phyloP scores from a whole-genome alignment of 176 grass and related monocot species.

The Dactylis glomerata region DNA sequence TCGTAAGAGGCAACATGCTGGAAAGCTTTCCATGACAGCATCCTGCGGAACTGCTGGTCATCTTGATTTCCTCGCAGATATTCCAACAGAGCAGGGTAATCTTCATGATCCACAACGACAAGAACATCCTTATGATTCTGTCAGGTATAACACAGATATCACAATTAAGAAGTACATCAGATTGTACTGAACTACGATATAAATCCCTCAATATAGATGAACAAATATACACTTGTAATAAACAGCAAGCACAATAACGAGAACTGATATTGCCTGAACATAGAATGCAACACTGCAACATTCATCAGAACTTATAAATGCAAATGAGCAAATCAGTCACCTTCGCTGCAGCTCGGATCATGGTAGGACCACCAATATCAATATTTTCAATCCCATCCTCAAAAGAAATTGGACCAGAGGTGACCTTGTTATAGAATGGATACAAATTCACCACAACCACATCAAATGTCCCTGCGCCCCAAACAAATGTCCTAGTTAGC shows the following conservation, averaged over 20 bases:
- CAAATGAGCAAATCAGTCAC: slow-evolving; percentile 35
- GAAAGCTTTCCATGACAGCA: slow-evolving; percentile 86
- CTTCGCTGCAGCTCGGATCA: slow-evolving; percentile 95
- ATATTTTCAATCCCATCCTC: slow-evolving; percentile 96
- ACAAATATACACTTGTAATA: background rate
- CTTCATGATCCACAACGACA: slow-evolving; percentile 49
- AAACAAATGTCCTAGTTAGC: slow-evolving; percentile 6
- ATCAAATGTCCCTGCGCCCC: slow-evolving; percentile 76
- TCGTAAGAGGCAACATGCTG: slow-evolving; percentile 85
- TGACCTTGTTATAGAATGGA: slow-evolving; percentile 95
- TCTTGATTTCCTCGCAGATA: slow-evolving; percentile 50
- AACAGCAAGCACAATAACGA: background rate
- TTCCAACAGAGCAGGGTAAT: slow-evolving; percentile 46
- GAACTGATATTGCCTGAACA: background rate
- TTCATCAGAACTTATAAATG: background rate
- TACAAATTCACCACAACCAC: slow-evolving; percentile 96
- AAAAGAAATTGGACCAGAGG: slow-evolving; percentile 66
- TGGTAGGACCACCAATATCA: slow-evolving; percentile 90
- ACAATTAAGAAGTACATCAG: background rate
- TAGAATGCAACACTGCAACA: background rate
- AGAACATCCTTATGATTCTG: slow-evolving; percentile 58
- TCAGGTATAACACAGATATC: background rate
- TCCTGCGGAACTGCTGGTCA: slow-evolving; percentile 60
- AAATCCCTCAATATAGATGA: background rate
- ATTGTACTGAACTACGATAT: background rate